phyloP scores from a whole-genome alignment of 1,284 basidiomycete species.

The Cutaneotrichosporon curvatum region DNA sequence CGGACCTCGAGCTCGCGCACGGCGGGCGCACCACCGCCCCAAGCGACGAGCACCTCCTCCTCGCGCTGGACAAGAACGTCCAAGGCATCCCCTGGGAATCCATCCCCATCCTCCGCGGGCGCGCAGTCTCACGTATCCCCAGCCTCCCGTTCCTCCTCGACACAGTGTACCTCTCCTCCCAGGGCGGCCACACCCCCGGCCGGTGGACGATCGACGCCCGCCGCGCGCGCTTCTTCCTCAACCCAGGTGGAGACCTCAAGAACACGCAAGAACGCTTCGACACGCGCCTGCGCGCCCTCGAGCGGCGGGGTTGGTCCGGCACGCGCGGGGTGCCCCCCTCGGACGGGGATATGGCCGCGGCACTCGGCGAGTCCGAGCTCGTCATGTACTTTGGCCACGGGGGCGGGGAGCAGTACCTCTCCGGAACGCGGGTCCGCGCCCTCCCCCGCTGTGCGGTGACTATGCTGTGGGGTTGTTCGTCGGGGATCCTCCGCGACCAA shows the following conservation, averaged over 20 bases:
- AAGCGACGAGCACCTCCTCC: constrained; percentile 62
- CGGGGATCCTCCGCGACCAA: constrained; percentile 76
- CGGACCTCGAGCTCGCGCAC: constrained; percentile 56
- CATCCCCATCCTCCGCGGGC: constrained; percentile 72
- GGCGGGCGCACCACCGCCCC: not conserved
- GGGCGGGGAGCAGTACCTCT: constrained; percentile 88
- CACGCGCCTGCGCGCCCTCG: constrained; percentile 65
- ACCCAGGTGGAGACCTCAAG: constrained; percentile 82
- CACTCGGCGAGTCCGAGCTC: constrained; percentile 64
- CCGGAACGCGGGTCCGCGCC: constrained; percentile 73
- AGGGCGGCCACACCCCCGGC: constrained; percentile 20
- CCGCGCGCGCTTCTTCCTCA: constrained; percentile 77
- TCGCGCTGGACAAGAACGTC: constrained; percentile 84
- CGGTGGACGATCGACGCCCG: constrained; percentile 54
- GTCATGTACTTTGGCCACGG: constrained; percentile 98
- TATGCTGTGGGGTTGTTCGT: constrained; percentile 99
- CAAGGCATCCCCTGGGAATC: constrained; percentile 95
- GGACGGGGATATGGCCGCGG: constrained; percentile 70
- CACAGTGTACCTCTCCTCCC: constrained; percentile 54
- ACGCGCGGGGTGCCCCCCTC: constrained; percentile 67
- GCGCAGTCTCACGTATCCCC: constrained; percentile 84
- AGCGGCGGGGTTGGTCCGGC: constrained; percentile 70
- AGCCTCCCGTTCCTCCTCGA: constrained; percentile 82
- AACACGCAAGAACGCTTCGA: constrained; percentile 77
- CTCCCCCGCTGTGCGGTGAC: constrained; percentile 77